Conservation (phyloP, 805 yeast species). For the Millerozyma miso region DNA sequence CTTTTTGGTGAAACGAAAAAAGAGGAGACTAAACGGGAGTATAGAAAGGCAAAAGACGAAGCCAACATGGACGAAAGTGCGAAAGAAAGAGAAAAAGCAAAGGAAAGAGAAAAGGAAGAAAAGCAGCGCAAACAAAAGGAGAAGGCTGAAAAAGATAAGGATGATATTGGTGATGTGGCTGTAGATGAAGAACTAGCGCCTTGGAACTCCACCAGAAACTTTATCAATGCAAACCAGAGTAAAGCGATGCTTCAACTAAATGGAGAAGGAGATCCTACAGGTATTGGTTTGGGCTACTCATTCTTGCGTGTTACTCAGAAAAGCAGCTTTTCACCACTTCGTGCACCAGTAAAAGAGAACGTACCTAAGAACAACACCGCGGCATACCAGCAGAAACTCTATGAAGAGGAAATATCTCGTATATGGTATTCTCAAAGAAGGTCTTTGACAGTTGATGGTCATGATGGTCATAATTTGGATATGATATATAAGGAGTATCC, state of each 20-base stretch:
- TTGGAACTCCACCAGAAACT: slow-evolving; percentile 91
- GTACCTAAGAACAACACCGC: slow-evolving; percentile 40
- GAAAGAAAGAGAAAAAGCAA: slow-evolving; percentile 27
- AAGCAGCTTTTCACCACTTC: slow-evolving; percentile 66
- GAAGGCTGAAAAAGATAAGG: slow-evolving; percentile 11
- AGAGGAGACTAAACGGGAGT: slow-evolving; percentile 19
- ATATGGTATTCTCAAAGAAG: slow-evolving; percentile 86
- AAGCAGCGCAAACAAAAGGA: slow-evolving; percentile 16
- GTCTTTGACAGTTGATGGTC: slow-evolving; percentile 42
- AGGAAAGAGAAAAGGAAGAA: slow-evolving; percentile 18
- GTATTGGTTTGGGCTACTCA: slow-evolving; percentile 84
- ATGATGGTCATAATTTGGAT: slow-evolving; percentile 34
- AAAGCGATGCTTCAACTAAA: slow-evolving; percentile 94
- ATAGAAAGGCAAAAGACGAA: slow-evolving; percentile 32
- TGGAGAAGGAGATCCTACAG: slow-evolving; percentile 94
- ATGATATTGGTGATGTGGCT: slow-evolving; percentile 38
- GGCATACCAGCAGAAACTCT: slow-evolving; percentile 74
- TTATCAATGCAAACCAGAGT: slow-evolving; percentile 90
- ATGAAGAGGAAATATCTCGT: slow-evolving; percentile 82
- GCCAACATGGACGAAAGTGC: slow-evolving; percentile 38
- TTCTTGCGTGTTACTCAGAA: slow-evolving; percentile 90
- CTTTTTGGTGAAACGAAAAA: slow-evolving; percentile 35
- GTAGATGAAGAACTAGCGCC: slow-evolving; percentile 85
- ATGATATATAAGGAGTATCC: slow-evolving; percentile 35
- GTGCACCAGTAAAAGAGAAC: slow-evolving; percentile 32